Evolutionary conservation across 345 rosid genomes (phyloP).

Genomic region (Ailanthus altissimus): DNA sequence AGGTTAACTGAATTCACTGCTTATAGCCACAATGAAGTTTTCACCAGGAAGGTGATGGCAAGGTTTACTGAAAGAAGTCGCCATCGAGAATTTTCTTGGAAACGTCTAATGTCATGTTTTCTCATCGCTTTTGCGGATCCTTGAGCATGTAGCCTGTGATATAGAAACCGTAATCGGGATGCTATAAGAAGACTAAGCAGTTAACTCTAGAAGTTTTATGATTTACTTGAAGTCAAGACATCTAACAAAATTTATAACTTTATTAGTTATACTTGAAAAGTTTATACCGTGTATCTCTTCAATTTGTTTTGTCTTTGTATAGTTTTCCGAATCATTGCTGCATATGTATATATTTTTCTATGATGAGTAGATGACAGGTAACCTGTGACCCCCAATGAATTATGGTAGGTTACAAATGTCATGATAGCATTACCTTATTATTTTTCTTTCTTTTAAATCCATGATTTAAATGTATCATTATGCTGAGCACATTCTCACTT

Average conservation of each 20-base stretch:
- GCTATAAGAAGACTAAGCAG: not conserved
- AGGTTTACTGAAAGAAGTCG: slow-evolving; percentile 5
- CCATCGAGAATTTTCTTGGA: not conserved
- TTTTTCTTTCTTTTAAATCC: not conserved
- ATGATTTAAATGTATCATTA: slow-evolving; percentile 11
- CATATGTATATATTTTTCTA: not conserved
- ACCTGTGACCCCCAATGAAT: too few relatives aligned
- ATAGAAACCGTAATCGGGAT: not conserved
- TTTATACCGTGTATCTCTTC: slow-evolving; percentile 3
- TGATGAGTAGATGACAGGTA: not conserved
- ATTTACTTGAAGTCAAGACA: not conserved
- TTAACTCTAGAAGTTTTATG: not conserved
- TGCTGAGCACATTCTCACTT: slow-evolving; percentile 1
- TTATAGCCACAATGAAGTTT: not conserved
- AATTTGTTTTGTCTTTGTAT: not conserved
- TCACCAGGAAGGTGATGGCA: not conserved
- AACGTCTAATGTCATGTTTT: not conserved
- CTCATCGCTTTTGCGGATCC: not conserved
- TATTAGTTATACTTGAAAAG: not conserved
- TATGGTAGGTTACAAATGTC: too few relatives aligned
- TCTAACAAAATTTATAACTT: not conserved
- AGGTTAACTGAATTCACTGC: not conserved
- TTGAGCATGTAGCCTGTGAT: not conserved
- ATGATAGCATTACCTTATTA: not conserved
- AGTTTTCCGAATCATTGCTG: not conserved